Percentiles rank a stretch among this genome's conserved stretches.
These are phyloP conservation scores for Aspergillus tamarii DNA, from an alignment of 2,329 filamentous ascomycete species.

Conservation along the genomic window DNA sequence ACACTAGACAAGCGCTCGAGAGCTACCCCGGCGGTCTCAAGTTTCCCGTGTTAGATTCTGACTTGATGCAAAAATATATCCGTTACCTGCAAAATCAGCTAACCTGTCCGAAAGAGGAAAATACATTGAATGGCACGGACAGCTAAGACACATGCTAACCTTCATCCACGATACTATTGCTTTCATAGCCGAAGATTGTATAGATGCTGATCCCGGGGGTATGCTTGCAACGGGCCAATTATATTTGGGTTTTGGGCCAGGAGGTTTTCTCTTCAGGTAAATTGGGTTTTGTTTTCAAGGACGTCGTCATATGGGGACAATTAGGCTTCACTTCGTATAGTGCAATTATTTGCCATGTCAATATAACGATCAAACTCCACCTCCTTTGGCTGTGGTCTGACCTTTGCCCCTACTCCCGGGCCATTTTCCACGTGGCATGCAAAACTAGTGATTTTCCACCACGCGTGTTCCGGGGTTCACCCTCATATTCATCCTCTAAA, in stretches of 20 bases:
- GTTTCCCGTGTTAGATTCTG: background rate
- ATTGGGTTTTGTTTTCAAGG: background rate
- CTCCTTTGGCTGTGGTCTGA: background rate
- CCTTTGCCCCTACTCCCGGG: background rate
- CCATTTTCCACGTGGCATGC: background rate
- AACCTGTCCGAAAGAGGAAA: background rate
- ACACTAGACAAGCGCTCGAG: background rate
- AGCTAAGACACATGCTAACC: background rate
- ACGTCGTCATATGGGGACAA: background rate
- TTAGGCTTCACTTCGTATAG: background rate
- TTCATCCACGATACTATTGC: background rate
- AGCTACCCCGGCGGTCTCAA: background rate
- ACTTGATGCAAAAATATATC: slow-evolving; percentile 1
- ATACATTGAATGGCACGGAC: background rate
- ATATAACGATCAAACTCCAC: background rate
- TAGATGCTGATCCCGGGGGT: background rate
- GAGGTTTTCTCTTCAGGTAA: background rate
- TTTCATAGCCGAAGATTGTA: background rate
- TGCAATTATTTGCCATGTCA: background rate
- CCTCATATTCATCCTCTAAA: background rate
- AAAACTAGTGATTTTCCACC: background rate
- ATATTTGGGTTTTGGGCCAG: background rate
- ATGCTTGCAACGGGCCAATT: background rate
- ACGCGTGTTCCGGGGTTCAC: background rate
- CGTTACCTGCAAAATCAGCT: background rate